A percentile compares a stretch with the other conserved stretches of the same genome.
Conservation (phyloP, 805 yeast genomes). For the Zygotorulaspora chibaensis region DNA sequence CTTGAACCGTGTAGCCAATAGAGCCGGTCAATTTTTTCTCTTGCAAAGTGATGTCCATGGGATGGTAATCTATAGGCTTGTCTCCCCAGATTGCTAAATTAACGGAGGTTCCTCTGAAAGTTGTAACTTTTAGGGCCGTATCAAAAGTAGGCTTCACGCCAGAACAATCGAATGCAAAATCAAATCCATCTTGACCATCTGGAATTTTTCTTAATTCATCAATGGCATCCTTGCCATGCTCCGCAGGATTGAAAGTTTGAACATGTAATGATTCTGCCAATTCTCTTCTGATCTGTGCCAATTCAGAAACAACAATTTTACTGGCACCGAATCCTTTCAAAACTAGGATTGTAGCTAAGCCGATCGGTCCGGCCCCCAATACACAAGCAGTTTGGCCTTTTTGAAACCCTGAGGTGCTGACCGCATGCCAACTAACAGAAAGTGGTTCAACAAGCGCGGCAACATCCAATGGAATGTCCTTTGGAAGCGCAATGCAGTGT, state of each 20-base stretch:
- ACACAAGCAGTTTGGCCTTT: constrained; percentile 47
- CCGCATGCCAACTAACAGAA: constrained; percentile 57
- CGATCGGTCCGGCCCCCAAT: constrained; percentile 62
- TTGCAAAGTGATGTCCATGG: constrained; percentile 51
- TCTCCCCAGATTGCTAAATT: constrained; percentile 66
- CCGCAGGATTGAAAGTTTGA: constrained; percentile 46
- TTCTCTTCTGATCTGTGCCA: constrained; percentile 46
- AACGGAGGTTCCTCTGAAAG: constrained; percentile 53
- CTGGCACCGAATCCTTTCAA: constrained; percentile 48
- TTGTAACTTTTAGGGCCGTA: constrained; percentile 46
- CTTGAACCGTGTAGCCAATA: constrained; percentile 54
- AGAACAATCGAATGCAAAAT: constrained; percentile 51
- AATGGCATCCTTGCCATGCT: constrained; percentile 35
- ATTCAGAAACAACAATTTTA: constrained; percentile 49
- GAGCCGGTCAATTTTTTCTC: constrained; percentile 58
- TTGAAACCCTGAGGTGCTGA: constrained; percentile 42
- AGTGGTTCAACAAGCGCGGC: constrained; percentile 58
- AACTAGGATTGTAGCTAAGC: constrained; percentile 53
- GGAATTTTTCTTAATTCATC: constrained; percentile 40
- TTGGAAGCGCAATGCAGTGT: constrained; percentile 42
- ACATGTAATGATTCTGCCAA: constrained; percentile 48
- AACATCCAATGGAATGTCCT: constrained; percentile 44
- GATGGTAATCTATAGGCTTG: constrained; percentile 44
- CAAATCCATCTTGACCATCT: constrained; percentile 44
- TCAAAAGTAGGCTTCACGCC: constrained; percentile 49